Evolutionary conservation across 371 early-diverging fungal genomes (phyloP), one percentile per base, ranked within the genome.

Genomic region (Apophysomyces trapeziformis): DNA sequence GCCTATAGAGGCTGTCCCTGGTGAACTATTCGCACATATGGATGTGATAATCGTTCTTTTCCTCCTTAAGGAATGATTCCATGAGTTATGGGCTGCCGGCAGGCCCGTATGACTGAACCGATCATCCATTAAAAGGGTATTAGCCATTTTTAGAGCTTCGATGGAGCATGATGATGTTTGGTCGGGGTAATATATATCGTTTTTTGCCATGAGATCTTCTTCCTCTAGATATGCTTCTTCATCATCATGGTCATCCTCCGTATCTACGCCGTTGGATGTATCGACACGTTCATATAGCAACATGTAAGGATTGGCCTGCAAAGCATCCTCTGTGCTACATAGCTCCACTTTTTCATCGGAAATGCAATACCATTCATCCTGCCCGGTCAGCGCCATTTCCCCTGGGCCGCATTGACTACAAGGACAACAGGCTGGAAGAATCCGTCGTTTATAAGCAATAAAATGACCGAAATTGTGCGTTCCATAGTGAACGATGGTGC

Each of bases 391-490:
- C 9, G 54, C 21, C 54, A 50, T 50, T 18, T 50, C 54, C 9
- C 18, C 8, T n/a, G 54, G 54, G 5, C 54, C 54, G 50, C 79
- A 79, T n/a, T 47, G 18, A 14, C 38, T 21, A 47, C 80, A 83
- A 35, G 64, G 43, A 69, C 86, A 82, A 16, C 56, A 37, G 36
- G 69, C 71, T 36, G 77, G 58, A 57, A 68, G 68, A 35, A 73
- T 63, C 36, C 86, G 84, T 37, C 95, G 85, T 21, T 96, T 85
- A 69, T 90, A 95, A 0, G 96, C 92, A 46, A 96, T 92, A 74
- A 94, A 98, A 71, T 98, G 98, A 0, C 98, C 98, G 7, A 85
- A 92, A 6, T 94, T 90, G 72, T 98, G 98, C 9, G 71, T 72
- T 9, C 81, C 98, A 67, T 88, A 92, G 67, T 98, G 98, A 9